Evolutionary conservation across 2,329 filamentous ascomycete species (phyloP), one percentile per base, ranked within the genome.

Genomic region (Pezicula carpinea): DNA sequence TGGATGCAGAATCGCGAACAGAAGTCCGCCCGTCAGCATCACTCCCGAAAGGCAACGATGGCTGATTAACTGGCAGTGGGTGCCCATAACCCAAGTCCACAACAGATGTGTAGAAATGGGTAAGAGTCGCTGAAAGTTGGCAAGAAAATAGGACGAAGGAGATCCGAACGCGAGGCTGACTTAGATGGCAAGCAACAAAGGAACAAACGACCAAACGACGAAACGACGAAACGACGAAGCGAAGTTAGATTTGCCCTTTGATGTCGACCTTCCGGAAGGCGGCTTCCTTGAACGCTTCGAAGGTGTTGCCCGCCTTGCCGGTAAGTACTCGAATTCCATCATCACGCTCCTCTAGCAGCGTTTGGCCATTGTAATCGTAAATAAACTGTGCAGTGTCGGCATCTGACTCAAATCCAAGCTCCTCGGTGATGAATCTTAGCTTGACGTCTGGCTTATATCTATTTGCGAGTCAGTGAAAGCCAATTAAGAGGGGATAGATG

Each of bases 401-500:
- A 70, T 96, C 90, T 50, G 87, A 90, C 67, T 96, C 90, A 67
- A 99, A 99, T 43, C 88, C 90, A 61, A 99, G 85, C 69, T 97
- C 92, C 69, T 96, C 89, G 50, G 91, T 95, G 61, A 99, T 80
- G 71, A 95, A 96, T 56, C 89, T 86, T 56, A 97, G 78, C 61
- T 85, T 87, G 63, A 97, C 80, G 66, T 91, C 86, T 57, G 86
- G 88, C 73, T 95, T 95, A 74, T 96, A 97, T 64, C 93, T 99
- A 60, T 39, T 14, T 41, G 15, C 21, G 17, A 17, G 64, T 86
- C 71, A 85, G 78, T 59, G 60, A 18, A n/a, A 22, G 35, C 34
- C 15, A 19, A 22, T 5, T 43, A 2, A 10, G 10, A 39, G n/a
- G 41, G 19, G 34, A 18, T 35, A 32, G 34, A 18, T 35, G 31